These are phyloP conservation scores for Pseudisothecium myosuroides DNA, from an alignment of 225 moss, liverwort and hornwort species.

Conservation along the genomic window DNA sequence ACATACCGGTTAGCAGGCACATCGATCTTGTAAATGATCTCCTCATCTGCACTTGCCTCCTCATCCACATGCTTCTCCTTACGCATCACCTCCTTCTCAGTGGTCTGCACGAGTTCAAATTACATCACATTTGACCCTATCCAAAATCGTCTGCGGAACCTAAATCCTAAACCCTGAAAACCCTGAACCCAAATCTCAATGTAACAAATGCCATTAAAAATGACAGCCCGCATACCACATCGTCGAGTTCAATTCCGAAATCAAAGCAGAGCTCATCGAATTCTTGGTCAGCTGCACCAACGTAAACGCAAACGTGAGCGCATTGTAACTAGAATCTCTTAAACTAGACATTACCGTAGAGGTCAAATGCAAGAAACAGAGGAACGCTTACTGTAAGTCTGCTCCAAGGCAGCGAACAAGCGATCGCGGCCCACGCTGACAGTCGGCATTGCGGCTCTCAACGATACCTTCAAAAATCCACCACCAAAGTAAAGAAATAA, in stretches of 20 bases:
- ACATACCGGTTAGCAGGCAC: conserved; percentile 90
- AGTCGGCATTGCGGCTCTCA: conserved; percentile 62
- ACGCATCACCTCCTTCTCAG: conserved; percentile 77
- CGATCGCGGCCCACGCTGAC: conserved; percentile 74
- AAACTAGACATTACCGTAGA: neutral
- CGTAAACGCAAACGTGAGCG: neutral
- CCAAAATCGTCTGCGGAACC: neutral
- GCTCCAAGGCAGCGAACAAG: conserved; percentile 62
- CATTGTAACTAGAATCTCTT: neutral
- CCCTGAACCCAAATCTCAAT: neutral
- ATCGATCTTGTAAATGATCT: conserved; percentile 90
- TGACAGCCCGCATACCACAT: conserved; percentile 49
- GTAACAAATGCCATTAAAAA: neutral
- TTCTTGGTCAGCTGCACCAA: conserved; percentile 62
- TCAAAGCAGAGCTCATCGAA: conserved; percentile 98
- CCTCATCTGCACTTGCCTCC: conserved; percentile 50
- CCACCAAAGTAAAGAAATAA: neutral
- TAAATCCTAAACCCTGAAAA: neutral
- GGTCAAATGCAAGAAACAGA: neutral
- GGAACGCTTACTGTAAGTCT: conserved; percentile 46
- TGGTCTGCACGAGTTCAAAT: conserved; percentile 44
- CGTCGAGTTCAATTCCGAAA: conserved; percentile 95
- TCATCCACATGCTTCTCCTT: conserved; percentile 90
- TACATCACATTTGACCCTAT: neutral
- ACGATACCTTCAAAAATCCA: neutral